Base-by-base conservation (phyloP, 768 basidiomycete species). In the Leccinum truebloodii region DNA sequence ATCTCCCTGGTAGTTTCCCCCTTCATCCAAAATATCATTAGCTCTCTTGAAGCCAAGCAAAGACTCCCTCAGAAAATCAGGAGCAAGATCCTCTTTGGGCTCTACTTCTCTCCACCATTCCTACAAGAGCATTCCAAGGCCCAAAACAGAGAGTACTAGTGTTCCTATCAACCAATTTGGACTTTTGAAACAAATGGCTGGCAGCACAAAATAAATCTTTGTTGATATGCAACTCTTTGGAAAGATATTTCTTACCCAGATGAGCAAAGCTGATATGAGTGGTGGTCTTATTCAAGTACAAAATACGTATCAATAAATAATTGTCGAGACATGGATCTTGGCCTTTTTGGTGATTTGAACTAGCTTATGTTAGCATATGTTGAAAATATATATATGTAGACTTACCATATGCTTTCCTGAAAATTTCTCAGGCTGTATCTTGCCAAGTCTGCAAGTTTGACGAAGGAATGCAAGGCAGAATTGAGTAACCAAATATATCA, bases 321-420 rank as follows among this genome's bases (percentile, higher is more conserved):
- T 34, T 34, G 12, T 34, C 4, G 10, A 34, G 13, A 28, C 51
- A 18, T 22, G 30, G 26, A 59, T 41, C 30, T 26, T 59, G 30
- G 8, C 22, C 13, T 18, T 12, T n/a, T 44, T 54, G 0, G 30
- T 59, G 4, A 53, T 10, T 53, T 46, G 26, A 4, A 24, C 57
- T 53, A n/a, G 14, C 4, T n/a, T 24, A 1, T 18, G 9, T 49
- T 16, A 24, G 24, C 6, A 24, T 10, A 22, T 49, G 5, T 24
- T 16, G 28, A 16, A 44, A 28, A 44, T 28, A 2, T 18, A 58
- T 24, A 2, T 52, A 16, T 4, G n/a, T 22, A 16, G 6, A 58
- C 39, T 46, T 26, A 59, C 58, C 22, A 14, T 59, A 59, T 13
- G 44, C 52, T n/a, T 32, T 30, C 4, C 12, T 51, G 22, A 58